These are phyloP conservation scores for Prunus davidiana DNA, from an alignment of 306 rosid species.

Conservation along the genomic window DNA sequence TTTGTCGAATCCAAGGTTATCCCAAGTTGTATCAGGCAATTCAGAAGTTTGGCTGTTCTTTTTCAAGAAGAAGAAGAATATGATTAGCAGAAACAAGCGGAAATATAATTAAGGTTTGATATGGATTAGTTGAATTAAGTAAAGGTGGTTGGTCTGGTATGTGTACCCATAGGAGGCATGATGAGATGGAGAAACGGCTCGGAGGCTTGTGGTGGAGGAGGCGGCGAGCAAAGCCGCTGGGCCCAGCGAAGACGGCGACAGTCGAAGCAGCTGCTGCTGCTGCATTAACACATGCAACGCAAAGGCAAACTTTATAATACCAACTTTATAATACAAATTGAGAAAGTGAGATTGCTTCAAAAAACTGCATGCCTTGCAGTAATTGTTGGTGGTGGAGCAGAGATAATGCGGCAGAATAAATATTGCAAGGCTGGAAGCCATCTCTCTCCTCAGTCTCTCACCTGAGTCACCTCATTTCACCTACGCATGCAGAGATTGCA, in stretches of 20 bases:
- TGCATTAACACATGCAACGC: not conserved
- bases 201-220: not conserved
- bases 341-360: too few relatives aligned
- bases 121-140: not conserved
- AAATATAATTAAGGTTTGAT: not conserved
- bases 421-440: not conserved
- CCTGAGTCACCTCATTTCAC: not conserved
- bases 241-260: not conserved
- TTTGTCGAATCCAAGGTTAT: conserved; percentile 6
- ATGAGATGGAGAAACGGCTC: not conserved
- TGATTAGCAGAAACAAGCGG: not conserved
- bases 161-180: not conserved
- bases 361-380: not conserved
- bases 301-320: not conserved
- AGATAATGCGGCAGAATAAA: too few relatives aligned
- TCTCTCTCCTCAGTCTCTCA: not conserved
- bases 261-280: not conserved
- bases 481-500: not conserved
- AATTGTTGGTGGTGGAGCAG: too few relatives aligned
- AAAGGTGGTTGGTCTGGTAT: not conserved
- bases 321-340: too few relatives aligned
- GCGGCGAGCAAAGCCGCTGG: not conserved
- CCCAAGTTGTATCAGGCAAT: conserved; percentile 15
- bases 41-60: not conserved
- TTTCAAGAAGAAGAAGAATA: not conserved